These are phyloP conservation scores for Volvox africanus DNA, from an alignment of 139 green algal species.

Conservation along the genomic window DNA sequence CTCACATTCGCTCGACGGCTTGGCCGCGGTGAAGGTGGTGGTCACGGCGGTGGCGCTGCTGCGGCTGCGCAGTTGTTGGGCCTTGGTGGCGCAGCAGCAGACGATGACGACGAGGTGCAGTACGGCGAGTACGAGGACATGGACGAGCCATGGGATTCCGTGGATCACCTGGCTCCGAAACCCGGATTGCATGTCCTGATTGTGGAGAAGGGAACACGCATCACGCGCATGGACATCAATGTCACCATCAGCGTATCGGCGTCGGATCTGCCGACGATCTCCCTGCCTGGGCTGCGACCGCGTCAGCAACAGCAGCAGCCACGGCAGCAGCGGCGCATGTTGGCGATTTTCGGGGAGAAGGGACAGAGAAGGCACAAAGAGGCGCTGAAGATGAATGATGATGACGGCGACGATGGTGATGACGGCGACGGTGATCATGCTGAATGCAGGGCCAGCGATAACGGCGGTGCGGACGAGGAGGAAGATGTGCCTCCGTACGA, in stretches of 20 bases:
- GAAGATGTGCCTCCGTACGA: slow-evolving; percentile 42
- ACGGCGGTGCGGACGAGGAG: neutral
- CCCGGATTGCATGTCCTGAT: slow-evolving; percentile 39
- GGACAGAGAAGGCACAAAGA: neutral
- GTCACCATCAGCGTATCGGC: slow-evolving; percentile 6
- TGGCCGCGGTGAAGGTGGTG: neutral
- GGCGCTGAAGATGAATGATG: too few species aligned
- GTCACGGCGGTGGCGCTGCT: neutral
- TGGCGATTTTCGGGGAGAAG: too few species aligned
- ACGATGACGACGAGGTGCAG: neutral
- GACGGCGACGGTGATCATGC: neutral
- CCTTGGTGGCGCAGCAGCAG: neutral
- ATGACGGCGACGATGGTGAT: neutral
- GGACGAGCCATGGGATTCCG: slow-evolving; percentile 39
- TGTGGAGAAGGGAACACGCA: slow-evolving; percentile 21
- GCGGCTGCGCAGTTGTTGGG: neutral
- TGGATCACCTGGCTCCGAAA: slow-evolving; percentile 39
- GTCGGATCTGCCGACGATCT: slow-evolving; percentile 10
- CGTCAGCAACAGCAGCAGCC: neutral
- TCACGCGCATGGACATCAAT: slow-evolving; percentile 42
- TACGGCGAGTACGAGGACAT: slow-evolving; percentile 45
- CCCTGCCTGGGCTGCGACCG: neutral
- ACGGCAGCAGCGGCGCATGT: too few species aligned
- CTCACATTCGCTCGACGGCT: slow-evolving; percentile 29
- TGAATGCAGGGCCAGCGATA: neutral